These are phyloP conservation scores for Globisporangium cylindrosporum DNA, from an alignment of 352 stramenopile species.

Conservation along the genomic window DNA sequence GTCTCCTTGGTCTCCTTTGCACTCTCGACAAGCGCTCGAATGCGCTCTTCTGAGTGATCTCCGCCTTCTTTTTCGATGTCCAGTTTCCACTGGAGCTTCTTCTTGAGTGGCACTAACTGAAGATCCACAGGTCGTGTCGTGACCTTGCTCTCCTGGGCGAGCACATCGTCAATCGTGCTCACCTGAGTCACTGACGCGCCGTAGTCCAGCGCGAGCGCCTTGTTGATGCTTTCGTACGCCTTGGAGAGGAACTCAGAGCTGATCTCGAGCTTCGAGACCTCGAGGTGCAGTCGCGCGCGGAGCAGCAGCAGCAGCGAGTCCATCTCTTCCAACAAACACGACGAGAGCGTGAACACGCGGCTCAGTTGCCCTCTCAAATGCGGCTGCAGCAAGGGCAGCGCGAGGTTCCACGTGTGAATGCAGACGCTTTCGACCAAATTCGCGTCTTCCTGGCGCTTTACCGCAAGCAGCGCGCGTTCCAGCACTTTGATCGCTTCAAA, in stretches of 20 bases:
- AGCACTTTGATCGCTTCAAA: constrained; percentile 76
- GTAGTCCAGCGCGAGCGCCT: constrained; percentile 71
- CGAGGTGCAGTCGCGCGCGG: constrained; percentile 76
- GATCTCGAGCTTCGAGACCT: constrained; percentile 87
- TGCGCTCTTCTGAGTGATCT: constrained; percentile 30
- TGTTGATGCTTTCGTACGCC: constrained; percentile 53
- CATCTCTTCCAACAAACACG: constrained; percentile 64
- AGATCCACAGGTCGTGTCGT: constrained; percentile 52
- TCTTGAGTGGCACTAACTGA: constrained; percentile 63
- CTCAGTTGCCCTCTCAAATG: constrained; percentile 64
- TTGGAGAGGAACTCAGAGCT: constrained; percentile 83
- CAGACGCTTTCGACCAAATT: constrained; percentile 81
- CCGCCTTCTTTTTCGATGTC: constrained; percentile 32
- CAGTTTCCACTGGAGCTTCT: constrained; percentile 61
- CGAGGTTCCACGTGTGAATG: constrained; percentile 81
- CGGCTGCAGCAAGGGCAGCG: constrained; percentile 72
- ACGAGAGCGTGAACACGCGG: constrained; percentile 66
- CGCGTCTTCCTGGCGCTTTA: constrained; percentile 70
- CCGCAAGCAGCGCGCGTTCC: constrained; percentile 73
- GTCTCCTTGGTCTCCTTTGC: constrained; percentile 62
- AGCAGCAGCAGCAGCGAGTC: constrained; percentile 80
- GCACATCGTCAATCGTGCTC: constrained; percentile 31
- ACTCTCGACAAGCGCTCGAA: constrained; percentile 68
- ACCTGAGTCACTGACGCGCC: constrained; percentile 19
- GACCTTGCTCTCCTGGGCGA: constrained; percentile 31